A percentile compares a stretch with the other conserved stretches of the same genome.
These are phyloP conservation scores for Monilinia aucupariae DNA, from an alignment of 2,329 filamentous ascomycete species.

Conservation along the genomic window DNA sequence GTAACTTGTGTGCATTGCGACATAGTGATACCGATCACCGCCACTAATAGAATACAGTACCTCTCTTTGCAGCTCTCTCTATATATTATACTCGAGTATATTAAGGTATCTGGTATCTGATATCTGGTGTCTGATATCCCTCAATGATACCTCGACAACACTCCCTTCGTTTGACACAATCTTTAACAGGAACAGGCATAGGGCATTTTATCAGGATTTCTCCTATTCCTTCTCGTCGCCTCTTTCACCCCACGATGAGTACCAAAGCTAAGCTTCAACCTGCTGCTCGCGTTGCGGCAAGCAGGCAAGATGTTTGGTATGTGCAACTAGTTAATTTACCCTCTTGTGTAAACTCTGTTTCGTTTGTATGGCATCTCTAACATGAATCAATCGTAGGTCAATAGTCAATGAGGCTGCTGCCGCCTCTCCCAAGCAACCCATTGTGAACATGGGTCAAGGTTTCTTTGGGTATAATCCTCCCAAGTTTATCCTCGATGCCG, in stretches of 20 bases:
- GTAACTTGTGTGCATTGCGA: too few species aligned
- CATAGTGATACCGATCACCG: too few species aligned
- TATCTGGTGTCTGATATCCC: too few species aligned
- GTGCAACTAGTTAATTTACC: slow-evolving; percentile 18
- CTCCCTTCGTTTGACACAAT: slow-evolving; percentile 13
- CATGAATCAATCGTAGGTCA: slow-evolving; percentile 41
- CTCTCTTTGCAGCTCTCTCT: too few species aligned
- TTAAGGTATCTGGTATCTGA: too few species aligned
- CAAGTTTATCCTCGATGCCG: slow-evolving; percentile 82
- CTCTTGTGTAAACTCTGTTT: neutral
- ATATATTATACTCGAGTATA: too few species aligned
- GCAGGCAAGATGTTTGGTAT: slow-evolving; percentile 55
- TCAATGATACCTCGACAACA: slow-evolving; percentile 21
- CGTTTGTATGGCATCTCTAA: neutral
- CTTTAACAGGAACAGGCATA: neutral
- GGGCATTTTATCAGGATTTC: neutral
- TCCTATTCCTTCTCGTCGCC: slow-evolving; percentile 14
- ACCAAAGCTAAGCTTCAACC: slow-evolving; percentile 41
- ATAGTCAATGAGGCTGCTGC: slow-evolving; percentile 63
- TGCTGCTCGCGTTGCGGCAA: slow-evolving; percentile 47
- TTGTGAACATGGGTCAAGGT: slow-evolving; percentile 60
- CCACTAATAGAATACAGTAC: too few species aligned
- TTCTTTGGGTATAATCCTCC: slow-evolving; percentile 95
- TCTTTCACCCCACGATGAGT: slow-evolving; percentile 31
- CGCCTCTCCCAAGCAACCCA: slow-evolving; percentile 56